These are phyloP conservation scores for Chaetomium globosum DNA, from an alignment of 2,329 filamentous ascomycete genomes.

Conservation along the genomic window DNA sequence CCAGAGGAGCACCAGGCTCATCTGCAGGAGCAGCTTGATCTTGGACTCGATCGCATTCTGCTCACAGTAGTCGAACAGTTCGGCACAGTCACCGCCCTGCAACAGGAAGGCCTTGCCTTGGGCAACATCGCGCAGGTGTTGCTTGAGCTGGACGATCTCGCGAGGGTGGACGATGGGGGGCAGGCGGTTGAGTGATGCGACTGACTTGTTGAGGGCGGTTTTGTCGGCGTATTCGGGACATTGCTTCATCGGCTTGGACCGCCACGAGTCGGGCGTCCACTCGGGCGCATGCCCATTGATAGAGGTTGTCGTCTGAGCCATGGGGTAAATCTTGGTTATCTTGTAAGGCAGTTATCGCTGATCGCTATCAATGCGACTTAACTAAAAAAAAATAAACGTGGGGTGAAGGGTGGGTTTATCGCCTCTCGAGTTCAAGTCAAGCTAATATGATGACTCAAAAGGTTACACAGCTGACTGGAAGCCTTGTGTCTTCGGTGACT, in stretches of 20 bases:
- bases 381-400: not conserved
- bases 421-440: not conserved
- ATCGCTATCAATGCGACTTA: not conserved
- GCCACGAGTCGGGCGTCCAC: slow-evolving; percentile 71
- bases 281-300: slow-evolving; percentile 23
- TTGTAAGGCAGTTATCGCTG: not conserved
- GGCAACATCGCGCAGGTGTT: slow-evolving; percentile 80
- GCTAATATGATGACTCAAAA: not conserved
- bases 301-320: slow-evolving; percentile 27
- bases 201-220: slow-evolving; percentile 59
- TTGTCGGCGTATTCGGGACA: slow-evolving; percentile 69
- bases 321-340: slow-evolving; percentile 11
- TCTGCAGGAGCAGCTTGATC: slow-evolving; percentile 94
- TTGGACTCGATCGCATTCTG: slow-evolving; percentile 89
- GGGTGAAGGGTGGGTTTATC: not conserved
- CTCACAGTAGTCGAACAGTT: slow-evolving; percentile 95
- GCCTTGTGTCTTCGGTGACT: not conserved
- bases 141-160: slow-evolving; percentile 79
- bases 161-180: slow-evolving; percentile 78
- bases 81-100: slow-evolving; percentile 95
- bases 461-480: not conserved
- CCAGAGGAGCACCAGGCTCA: slow-evolving; percentile 95
- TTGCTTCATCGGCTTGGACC: slow-evolving; percentile 77
- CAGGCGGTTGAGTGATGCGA: slow-evolving; percentile 66
- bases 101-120: slow-evolving; percentile 89